Evolutionary conservation across 2,329 filamentous ascomycete species (phyloP), one percentile per base, ranked within the genome.

Genomic region (Penicillium italicum): DNA sequence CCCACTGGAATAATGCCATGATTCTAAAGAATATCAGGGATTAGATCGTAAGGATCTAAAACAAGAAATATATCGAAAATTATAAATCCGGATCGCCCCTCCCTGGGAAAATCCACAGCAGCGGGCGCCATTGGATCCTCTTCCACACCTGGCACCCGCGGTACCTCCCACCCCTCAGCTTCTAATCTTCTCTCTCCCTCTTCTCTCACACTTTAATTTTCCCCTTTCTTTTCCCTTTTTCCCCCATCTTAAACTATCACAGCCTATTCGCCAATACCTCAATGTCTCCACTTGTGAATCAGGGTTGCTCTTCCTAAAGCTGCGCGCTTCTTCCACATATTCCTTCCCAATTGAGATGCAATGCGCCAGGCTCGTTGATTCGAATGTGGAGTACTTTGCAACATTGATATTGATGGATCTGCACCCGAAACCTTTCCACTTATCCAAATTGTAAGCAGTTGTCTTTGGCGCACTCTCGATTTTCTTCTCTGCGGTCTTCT

Each of bases 81-180:
- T n/a, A 37, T 24, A 24, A 41, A 42, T 45, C 43, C 49, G 18
- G 43, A 60, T 56, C 55, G 58, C 54, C 48, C 52, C 47, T 45
- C 47, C 24, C n/a, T 48, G 34, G 36, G 50, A 34, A 51, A 55
- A 55, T 50, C 53, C 53, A 55, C 53, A 40, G 34, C 46, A 14
- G 50, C 44, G 50, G 52, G 52, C 47, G 47, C 53, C 51, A 55
- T 51, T 55, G 53, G 53, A 55, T 55, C 53, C 53, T 51, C 44
- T 41, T 59, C 60, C 64, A 61, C 57, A 62, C 50, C 49, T 53
- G 50, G 50, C 44, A 44, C 30, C 30, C 14, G 30, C 26, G 18
- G 26, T 61, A 55, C 61, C 60, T 58, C 65, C 62, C 58, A 60
- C 55, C 44, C 57, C 61, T 56, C 60, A 38, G 50, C 51, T 52